Evolutionary conservation across 768 basidiomycete species (phyloP).

Genomic region (Suillus ampliporus): DNA sequence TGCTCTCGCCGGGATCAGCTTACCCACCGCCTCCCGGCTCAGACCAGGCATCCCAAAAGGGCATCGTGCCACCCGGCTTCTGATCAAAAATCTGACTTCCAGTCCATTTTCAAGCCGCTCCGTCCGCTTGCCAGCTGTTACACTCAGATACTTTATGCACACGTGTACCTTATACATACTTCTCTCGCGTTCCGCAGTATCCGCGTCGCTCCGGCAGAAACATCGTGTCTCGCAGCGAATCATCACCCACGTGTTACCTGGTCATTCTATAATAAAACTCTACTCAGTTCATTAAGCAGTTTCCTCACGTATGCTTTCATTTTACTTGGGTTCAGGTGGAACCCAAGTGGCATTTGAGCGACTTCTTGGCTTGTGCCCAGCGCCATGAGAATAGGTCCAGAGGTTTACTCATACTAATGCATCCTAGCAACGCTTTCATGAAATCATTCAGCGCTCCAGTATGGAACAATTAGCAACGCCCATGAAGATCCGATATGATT

Average conservation of each 20-base stretch:
- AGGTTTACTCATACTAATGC: conserved; percentile 17
- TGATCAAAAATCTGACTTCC: conserved; percentile 39
- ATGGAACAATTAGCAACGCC: conserved; percentile 25
- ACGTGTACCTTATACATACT: conserved; percentile 21
- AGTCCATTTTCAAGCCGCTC: conserved; percentile 4
- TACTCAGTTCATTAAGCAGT: conserved; percentile 17
- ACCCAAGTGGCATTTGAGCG: conserved; percentile 40
- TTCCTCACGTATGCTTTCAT: conserved; percentile 21
- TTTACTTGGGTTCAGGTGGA: conserved; percentile 16
- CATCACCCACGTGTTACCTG: conserved; percentile 29
- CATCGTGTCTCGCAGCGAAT: conserved; percentile 18
- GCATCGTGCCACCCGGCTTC: conserved; percentile 86
- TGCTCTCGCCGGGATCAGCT: conserved; percentile 67
- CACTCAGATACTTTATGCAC: conserved; percentile 15
- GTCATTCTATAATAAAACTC: conserved; percentile 34
- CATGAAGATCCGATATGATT: conserved; percentile 19
- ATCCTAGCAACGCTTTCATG: conserved; percentile 38
- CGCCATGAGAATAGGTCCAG: conserved; percentile 25
- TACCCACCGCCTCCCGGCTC: conserved; percentile 56
- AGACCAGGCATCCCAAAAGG: conserved; percentile 46
- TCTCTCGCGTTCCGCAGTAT: conserved; percentile 21
- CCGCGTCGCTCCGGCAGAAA: conserved; percentile 15
- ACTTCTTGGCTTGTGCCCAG: conserved; percentile 18
- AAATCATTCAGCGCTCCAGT: conserved; percentile 28
- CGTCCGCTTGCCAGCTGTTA: conserved; percentile 12